Conservation (phyloP, 2,329 filamentous ascomycete species). For the Claviceps lovelessii region DNA sequence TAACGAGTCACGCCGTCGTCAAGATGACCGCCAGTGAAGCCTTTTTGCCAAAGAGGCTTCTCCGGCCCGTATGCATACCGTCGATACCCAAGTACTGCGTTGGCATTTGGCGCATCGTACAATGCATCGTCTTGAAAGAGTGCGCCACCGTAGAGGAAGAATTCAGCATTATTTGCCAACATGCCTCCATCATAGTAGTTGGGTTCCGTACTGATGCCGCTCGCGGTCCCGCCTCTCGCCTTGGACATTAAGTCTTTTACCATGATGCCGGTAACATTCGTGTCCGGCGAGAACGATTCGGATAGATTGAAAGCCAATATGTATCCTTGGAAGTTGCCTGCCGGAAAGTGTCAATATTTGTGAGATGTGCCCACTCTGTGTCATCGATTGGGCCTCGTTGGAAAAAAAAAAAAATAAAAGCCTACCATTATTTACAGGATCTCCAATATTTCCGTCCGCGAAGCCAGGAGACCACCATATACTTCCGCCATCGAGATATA, state of each 20-base stretch:
- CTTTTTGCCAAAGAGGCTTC: constrained; percentile 26
- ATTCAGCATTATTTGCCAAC: constrained; percentile 49
- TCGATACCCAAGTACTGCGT: constrained; percentile 37
- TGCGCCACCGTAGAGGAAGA: constrained; percentile 48
- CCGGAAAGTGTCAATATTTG: constrained; percentile 2
- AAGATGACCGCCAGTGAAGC: constrained; percentile 29
- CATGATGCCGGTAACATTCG: constrained; percentile 41
- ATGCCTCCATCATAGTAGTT: constrained; percentile 49
- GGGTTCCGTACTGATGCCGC: constrained; percentile 37
- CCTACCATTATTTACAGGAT: constrained; percentile 25
- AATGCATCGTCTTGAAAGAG: constrained; percentile 22
- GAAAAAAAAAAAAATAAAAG: background rate
- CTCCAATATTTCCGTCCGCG: constrained; percentile 25
- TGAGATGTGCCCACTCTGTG: background rate
- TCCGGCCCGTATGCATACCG: constrained; percentile 35
- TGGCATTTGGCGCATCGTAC: constrained; percentile 23
- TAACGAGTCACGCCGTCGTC: constrained; percentile 40
- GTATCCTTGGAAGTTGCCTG: constrained; percentile 37
- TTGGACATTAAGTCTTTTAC: constrained; percentile 29
- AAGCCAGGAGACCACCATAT: constrained; percentile 39
- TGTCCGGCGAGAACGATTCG: constrained; percentile 33
- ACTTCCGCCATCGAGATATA: constrained; percentile 51
- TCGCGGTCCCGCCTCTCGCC: constrained; percentile 29
- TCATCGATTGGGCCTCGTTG: too few relatives aligned
- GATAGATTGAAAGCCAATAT: constrained; percentile 47